phyloP scores from a whole-genome alignment of 1,284 basidiomycete species.

The Marasmius fiardii region DNA sequence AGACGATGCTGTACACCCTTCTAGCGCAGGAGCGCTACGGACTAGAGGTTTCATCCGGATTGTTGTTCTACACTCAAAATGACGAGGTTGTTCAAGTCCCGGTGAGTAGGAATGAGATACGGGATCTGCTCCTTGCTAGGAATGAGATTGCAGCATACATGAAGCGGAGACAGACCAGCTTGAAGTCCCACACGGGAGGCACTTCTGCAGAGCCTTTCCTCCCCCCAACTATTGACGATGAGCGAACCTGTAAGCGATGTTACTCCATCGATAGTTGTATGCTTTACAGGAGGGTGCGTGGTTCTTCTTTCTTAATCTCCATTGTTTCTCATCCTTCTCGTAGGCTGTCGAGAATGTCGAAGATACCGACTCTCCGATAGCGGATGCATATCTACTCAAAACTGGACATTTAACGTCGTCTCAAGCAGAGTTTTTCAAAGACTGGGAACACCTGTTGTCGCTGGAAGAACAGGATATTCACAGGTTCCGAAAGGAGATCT shows the following conservation, averaged over 20 bases:
- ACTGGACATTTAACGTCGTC: slow-evolving; percentile 73
- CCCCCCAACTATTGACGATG: slow-evolving; percentile 86
- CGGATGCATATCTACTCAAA: slow-evolving; percentile 73
- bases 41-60: slow-evolving; percentile 64
- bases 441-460: slow-evolving; percentile 87
- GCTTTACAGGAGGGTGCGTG: slow-evolving; percentile 82
- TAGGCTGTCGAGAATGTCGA: slow-evolving; percentile 71
- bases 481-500: slow-evolving; percentile 86
- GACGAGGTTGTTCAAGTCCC: slow-evolving; percentile 86
- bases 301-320: slow-evolving; percentile 9
- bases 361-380: slow-evolving; percentile 64
- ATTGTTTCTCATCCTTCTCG: slow-evolving; percentile 6
- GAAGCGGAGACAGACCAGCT: slow-evolving; percentile 37
- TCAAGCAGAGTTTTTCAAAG: slow-evolving; percentile 81
- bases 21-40: slow-evolving; percentile 90
- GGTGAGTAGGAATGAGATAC: slow-evolving; percentile 76
- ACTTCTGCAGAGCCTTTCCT: slow-evolving; percentile 51
- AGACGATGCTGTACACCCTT: slow-evolving; percentile 96
- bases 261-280: slow-evolving; percentile 87
- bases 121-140: slow-evolving; percentile 76
- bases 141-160: slow-evolving; percentile 87
- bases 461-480: slow-evolving; percentile 88
- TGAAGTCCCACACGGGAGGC: slow-evolving; percentile 16
- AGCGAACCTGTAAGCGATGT: slow-evolving; percentile 77
- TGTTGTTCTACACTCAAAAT: slow-evolving; percentile 93